Evolutionary conservation across 768 basidiomycete species (phyloP), one percentile per base, ranked within the genome.

Genomic region (Trametes elegans): DNA sequence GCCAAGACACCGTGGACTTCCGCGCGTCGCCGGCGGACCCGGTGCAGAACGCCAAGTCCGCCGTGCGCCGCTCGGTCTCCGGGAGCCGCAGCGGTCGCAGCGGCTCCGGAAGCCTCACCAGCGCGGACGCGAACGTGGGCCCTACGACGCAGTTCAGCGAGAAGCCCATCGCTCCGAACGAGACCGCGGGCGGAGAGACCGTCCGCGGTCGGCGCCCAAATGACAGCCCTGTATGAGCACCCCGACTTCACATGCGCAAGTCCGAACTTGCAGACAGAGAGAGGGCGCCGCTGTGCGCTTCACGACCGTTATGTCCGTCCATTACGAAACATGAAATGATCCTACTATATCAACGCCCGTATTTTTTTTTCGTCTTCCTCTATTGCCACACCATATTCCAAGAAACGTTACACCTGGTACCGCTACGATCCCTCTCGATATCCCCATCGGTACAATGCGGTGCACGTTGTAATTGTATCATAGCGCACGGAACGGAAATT

Each of bases 21-120:
- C 63, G 65, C 7, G 64, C 74, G 58, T 79, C 78, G 32, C 79
- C 78, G 4, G 57, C 59, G 8, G 74, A 76, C 59, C 77, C 76
- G 1, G 58, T 67, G 7, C 38, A 57, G 40, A 44, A 57, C 35
- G 58, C 49, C 16, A 46, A 45, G 23, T 14, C 41, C 18, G 44
- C 29, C 38, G 50, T 53, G 6, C 50, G 46, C 31, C 45, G 39
- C 26, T 53, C 57, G 45, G 16, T 52, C 36, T 28, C 57, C 45
- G 31, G 43, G 44, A 44, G 47, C 19, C 38, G 40, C 14, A 27
- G 35, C 47, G 49, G 40, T 7, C 59, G 46, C 27, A 38, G 50
- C 16, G 26, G 55, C 11, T 45, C 44, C n/a, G 44, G 50, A 41
- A 48, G 46, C 28, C 42, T 34, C n/a, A 10, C 24, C 24, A 41